phyloP scores from a whole-genome alignment of 495 filamentous ascomycete genomes.

The Talaromyces stipitatus region DNA sequence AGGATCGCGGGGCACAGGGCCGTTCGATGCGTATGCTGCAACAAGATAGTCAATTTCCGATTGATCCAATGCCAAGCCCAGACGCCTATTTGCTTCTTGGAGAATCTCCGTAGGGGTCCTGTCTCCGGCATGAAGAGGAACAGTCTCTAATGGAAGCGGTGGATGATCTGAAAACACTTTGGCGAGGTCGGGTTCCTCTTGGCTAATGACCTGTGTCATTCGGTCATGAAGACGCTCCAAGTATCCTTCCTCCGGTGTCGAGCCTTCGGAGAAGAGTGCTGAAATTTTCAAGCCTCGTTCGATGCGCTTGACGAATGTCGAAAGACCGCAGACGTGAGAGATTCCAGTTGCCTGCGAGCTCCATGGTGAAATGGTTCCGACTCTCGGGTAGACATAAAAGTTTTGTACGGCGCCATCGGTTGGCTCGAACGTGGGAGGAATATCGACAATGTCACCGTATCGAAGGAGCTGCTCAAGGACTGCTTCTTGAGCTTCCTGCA shows the following conservation, averaged over 20 bases:
- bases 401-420: constrained; percentile 38
- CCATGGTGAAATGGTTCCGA: constrained; percentile 89
- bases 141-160: constrained; percentile 60
- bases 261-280: constrained; percentile 31
- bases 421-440: constrained; percentile 33
- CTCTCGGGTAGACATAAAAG: constrained; percentile 69
- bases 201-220: constrained; percentile 78
- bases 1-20: constrained; percentile 58
- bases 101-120: constrained; percentile 61
- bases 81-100: constrained; percentile 69
- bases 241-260: constrained; percentile 46
- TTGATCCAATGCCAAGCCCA: constrained; percentile 79
- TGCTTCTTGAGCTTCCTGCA: constrained; percentile 34
- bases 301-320: constrained; percentile 65
- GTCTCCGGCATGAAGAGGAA: constrained; percentile 57
- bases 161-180: constrained; percentile 72
- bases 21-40: constrained; percentile 68
- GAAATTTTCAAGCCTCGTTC: constrained; percentile 76
- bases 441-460: constrained; percentile 51
- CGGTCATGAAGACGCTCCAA: constrained; percentile 75
- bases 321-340: constrained; percentile 81
- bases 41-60: constrained; percentile 92
- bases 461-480: constrained; percentile 53
- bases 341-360: constrained; percentile 93
- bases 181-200: constrained; percentile 56